Percentiles rank a stretch among this genome's conserved stretches.
These are phyloP conservation scores for Jaenimonas drosophilae DNA, from an alignment of 208 protist genomes.

Conservation along the genomic window DNA sequence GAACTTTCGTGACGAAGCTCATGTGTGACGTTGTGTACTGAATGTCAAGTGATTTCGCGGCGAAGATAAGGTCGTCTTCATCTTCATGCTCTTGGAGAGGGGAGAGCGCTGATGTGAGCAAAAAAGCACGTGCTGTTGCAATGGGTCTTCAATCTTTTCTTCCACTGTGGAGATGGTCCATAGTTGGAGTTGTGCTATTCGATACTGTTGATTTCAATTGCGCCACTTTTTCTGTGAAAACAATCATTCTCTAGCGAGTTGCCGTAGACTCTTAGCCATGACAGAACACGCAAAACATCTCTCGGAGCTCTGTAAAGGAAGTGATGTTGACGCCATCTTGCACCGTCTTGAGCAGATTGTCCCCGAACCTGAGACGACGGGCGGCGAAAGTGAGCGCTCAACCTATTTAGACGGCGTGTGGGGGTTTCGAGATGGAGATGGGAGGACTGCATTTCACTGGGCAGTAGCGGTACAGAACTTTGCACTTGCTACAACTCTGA, in stretches of 20 bases:
- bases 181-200: too few relatives aligned
- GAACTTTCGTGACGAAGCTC: too few relatives aligned
- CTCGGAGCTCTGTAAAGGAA: constrained; percentile 4
- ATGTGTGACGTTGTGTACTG: too few relatives aligned
- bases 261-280: too few relatives aligned
- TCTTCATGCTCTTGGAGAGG: background rate
- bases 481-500: constrained; percentile 41
- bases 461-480: constrained; percentile 72
- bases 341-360: constrained; percentile 1
- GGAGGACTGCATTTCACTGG: constrained; percentile 87
- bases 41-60: too few relatives aligned
- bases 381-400: background rate
- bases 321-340: constrained; percentile 1
- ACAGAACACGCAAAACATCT: background rate
- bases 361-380: constrained; percentile 2
- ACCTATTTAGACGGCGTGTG: constrained; percentile 36
- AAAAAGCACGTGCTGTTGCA: too few relatives aligned
- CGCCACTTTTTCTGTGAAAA: too few relatives aligned
- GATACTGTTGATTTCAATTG: too few relatives aligned
- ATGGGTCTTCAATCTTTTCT: too few relatives aligned
- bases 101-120: background rate
- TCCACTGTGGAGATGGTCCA: too few relatives aligned
- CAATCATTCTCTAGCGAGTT: too few relatives aligned
- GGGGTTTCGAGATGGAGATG: constrained; percentile 74
- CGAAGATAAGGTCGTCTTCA: too few relatives aligned